Base-by-base conservation (phyloP, 2,329 filamentous ascomycete genomes). In the Zymoseptoria pseudotritici region DNA sequence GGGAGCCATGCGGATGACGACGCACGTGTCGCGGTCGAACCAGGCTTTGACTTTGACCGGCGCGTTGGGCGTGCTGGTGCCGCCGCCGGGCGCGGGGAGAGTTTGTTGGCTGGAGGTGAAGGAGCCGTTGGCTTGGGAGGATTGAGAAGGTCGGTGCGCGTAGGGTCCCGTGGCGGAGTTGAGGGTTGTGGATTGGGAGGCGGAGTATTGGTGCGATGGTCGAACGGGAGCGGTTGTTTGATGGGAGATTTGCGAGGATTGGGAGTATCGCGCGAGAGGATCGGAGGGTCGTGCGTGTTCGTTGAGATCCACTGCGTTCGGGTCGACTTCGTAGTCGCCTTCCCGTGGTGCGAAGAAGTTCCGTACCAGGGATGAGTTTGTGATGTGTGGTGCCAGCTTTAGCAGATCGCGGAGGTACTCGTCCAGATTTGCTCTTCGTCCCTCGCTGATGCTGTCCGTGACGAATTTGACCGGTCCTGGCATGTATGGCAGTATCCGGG, bases 401-500 rank as follows among this genome's bases (percentile, higher is more conserved):
- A 99, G 79, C 21, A 99, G 81, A 69, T 94, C 93, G 77, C 95
- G 95, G 67, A 99, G 91, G 70, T 99, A 99, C 56, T 93, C 90
- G 70, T 99, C 92, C 49, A 99, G 79, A 72, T 96, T 97, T 73
- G 94, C 90, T 61, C 94, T 85, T 66, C 94, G 86, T 26, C 91
- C 92, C 71, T 97, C 92, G 19, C 92, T 96, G 69, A 99, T 97
- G 42, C 90, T 90, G 72, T 97, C 93, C n/a, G 93, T 99, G 58
- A 97, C 93, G 75, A 96, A 96, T 65, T 92, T 96, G 63, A 99
- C 93, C 2, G 94, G 94, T 5, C 94, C 94, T 9, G 94, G 94
- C 94, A 99, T 99, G 74, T 96, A 97, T 1, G 94, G 94, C 11
- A 99, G 77, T 8, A 88, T 91, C 58, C 94, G 87, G 70, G 91